Percentiles rank a stretch among this genome's conserved stretches.
Evolutionary conservation across 148 eudicot species (phyloP).

Genomic region (Arctostaphylos glauca): DNA sequence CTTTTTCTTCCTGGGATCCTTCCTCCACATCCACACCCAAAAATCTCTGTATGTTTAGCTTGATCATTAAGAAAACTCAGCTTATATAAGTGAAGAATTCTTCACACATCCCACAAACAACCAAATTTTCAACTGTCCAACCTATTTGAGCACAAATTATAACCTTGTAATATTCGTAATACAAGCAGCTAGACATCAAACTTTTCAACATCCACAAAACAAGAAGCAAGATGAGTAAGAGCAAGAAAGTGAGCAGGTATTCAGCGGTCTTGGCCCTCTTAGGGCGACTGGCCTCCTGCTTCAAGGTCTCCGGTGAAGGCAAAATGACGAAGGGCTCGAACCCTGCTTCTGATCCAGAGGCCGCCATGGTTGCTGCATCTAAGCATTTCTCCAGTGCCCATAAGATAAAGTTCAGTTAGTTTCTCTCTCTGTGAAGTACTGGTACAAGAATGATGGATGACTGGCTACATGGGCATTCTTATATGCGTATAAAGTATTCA

Average conservation of each 20-base stretch:
- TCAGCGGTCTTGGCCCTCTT: background rate
- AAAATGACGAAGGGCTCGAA: background rate
- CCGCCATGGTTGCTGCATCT: conserved; percentile 29
- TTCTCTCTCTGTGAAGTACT: background rate
- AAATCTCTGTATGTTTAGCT: background rate
- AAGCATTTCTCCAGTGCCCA: conserved; percentile 27
- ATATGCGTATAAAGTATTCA: too few relatives aligned
- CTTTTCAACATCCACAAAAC: background rate
- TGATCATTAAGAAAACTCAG: conserved; percentile 14
- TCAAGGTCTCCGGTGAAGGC: background rate
- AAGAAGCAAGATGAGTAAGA: conserved; percentile 1
- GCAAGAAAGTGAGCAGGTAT: conserved; percentile 9
- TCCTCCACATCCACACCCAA: background rate
- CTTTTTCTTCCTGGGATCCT: conserved; percentile 1
- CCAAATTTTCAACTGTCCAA: background rate
- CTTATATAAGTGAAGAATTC: conserved; percentile 10
- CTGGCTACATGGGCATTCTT: too few relatives aligned
- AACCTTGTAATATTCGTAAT: background rate
- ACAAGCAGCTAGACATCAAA: background rate
- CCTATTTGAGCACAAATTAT: background rate
- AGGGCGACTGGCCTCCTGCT: conserved; percentile 15
- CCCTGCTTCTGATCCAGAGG: conserved; percentile 8
- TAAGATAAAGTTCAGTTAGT: conserved; percentile 18
- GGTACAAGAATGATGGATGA: background rate
- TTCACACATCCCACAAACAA: background rate